Evolutionary conservation across 2,329 filamentous ascomycete genomes (phyloP).

Genomic region (Fusarium keratoplasticum): DNA sequence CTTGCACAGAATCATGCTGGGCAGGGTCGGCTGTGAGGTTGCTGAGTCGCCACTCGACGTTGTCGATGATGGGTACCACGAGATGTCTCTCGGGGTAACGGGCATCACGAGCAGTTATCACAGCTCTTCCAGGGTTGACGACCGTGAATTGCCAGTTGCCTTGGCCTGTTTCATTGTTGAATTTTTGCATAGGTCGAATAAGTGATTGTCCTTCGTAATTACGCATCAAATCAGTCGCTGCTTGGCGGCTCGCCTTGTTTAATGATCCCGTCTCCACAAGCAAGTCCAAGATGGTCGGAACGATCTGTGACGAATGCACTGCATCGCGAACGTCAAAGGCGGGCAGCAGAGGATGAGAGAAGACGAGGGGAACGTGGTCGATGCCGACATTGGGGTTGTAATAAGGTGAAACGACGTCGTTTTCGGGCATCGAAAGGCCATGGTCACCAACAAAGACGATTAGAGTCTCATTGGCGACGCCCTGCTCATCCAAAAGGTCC

Average conservation of each 20-base stretch:
- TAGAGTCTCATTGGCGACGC: slow-evolving; percentile 49
- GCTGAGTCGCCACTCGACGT: slow-evolving; percentile 49
- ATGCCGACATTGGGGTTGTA: slow-evolving; percentile 48
- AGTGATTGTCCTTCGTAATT: slow-evolving; percentile 50
- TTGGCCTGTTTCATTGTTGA: slow-evolving; percentile 32
- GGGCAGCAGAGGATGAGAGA: slow-evolving; percentile 48
- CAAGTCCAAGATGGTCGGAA: slow-evolving; percentile 49
- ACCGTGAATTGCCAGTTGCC: slow-evolving; percentile 50
- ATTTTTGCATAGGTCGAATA: slow-evolving; percentile 37
- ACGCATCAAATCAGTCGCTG: slow-evolving; percentile 37
- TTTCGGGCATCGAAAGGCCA: slow-evolving; percentile 49
- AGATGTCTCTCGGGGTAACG: slow-evolving; percentile 46
- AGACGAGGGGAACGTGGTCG: slow-evolving; percentile 46
- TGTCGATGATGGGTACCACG: slow-evolving; percentile 46
- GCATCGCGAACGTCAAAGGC: slow-evolving; percentile 44
- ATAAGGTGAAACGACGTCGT: slow-evolving; percentile 45
- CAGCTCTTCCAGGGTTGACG: slow-evolving; percentile 48
- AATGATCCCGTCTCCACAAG: slow-evolving; percentile 47
- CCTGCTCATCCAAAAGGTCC: slow-evolving; percentile 47
- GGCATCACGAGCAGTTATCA: slow-evolving; percentile 48
- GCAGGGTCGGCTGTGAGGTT: slow-evolving; percentile 42
- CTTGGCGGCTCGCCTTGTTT: slow-evolving; percentile 30
- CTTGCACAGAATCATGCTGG: slow-evolving; percentile 40
- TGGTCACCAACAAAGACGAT: slow-evolving; percentile 50
- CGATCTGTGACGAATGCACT: slow-evolving; percentile 46